Conservation (phyloP, 78 protist species). For the Dictyostelium citrinum region DNA sequence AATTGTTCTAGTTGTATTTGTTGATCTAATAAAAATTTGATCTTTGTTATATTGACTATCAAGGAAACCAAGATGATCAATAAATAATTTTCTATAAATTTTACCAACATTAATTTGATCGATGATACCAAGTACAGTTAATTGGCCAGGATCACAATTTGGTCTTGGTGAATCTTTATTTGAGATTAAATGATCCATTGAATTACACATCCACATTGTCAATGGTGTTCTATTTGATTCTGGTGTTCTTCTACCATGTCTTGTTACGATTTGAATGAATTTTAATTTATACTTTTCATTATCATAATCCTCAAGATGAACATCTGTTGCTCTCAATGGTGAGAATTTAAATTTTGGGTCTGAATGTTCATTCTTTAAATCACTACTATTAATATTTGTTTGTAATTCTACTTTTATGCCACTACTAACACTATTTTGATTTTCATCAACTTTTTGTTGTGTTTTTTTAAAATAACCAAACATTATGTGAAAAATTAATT, state of each 20-base stretch:
- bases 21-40: constrained; percentile 36
- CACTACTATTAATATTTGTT: neutral
- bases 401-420: neutral
- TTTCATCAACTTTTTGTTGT: neutral
- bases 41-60: constrained; percentile 1
- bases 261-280: constrained; percentile 46
- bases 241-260: constrained; percentile 76
- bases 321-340: neutral
- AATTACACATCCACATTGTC: constrained; percentile 47
- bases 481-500: neutral
- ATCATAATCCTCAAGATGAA: constrained; percentile 16
- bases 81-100: constrained; percentile 1
- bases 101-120: constrained; percentile 66
- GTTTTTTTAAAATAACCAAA: neutral
- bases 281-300: constrained; percentile 5
- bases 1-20: constrained; percentile 57
- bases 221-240: constrained; percentile 29
- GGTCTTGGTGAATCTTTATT: constrained; percentile 35
- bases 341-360: neutral
- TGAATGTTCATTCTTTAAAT: neutral
- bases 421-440: neutral
- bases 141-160: constrained; percentile 30
- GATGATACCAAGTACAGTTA: constrained; percentile 42
- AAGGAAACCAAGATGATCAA: constrained; percentile 28
- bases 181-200: constrained; percentile 28